Conservation (phyloP, 495 filamentous ascomycete genomes). For the Zalerion maritima region DNA sequence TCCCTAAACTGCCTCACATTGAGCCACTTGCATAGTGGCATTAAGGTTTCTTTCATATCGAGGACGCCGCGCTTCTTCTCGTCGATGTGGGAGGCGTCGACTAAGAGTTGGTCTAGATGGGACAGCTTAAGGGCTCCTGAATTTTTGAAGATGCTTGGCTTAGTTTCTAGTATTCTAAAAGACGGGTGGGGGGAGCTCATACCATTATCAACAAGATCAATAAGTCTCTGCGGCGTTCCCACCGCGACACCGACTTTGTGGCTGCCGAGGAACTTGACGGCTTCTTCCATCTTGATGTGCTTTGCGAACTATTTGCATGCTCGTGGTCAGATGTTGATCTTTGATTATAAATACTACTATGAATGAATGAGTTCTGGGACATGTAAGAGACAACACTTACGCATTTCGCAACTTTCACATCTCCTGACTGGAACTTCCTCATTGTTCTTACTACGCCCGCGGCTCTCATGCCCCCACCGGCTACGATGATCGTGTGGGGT, state of each 20-base stretch:
- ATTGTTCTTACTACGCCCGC: conserved; percentile 63
- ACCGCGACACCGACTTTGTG: conserved; percentile 67
- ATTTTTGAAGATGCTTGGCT: conserved; percentile 7
- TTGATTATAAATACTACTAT: too few species aligned
- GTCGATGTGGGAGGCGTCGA: conserved; percentile 83
- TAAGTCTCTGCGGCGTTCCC: conserved; percentile 70
- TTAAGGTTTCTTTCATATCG: conserved; percentile 81
- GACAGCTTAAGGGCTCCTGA: conserved; percentile 53
- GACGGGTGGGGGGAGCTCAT: conserved; percentile 9
- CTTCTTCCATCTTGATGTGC: conserved; percentile 88
- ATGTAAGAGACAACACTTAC: conserved; percentile 12
- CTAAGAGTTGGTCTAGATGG: conserved; percentile 60
- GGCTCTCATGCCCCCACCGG: conserved; percentile 64
- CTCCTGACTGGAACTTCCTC: conserved; percentile 62
- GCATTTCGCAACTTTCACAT: conserved; percentile 67
- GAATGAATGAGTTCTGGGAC: too few species aligned
- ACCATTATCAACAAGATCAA: conserved; percentile 72
- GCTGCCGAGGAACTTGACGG: conserved; percentile 59
- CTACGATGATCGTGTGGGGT: conserved; percentile 76
- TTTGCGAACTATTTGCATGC: conserved; percentile 91
- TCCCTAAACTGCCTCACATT: conserved; percentile 51
- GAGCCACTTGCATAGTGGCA: conserved; percentile 58
- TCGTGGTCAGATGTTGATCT: too few species aligned
- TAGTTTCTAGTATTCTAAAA: neutral
- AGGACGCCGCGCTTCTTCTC: conserved; percentile 82